Evolutionary conservation across 2,329 filamentous ascomycete species (phyloP).

Genomic region (Dothistroma pini): DNA sequence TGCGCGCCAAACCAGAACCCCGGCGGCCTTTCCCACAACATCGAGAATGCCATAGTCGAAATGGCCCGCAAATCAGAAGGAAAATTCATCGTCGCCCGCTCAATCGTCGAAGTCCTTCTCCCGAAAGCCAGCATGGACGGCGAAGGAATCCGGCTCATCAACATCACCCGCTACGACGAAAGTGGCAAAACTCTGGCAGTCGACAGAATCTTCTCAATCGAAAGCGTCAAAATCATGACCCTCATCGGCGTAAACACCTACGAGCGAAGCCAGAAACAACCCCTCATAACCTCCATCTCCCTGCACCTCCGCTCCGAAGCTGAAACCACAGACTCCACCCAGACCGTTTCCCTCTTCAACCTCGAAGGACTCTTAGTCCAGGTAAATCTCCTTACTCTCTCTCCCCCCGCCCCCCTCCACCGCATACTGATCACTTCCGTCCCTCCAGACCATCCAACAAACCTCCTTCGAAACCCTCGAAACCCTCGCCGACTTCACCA

Average conservation of each 20-base stretch:
- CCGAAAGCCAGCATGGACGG: conserved; percentile 68
- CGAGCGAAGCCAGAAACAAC: conserved; percentile 63
- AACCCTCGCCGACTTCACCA: conserved; percentile 45
- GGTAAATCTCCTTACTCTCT: not conserved
- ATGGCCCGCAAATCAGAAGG: conserved; percentile 30
- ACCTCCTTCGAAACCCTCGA: conserved; percentile 49
- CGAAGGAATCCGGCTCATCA: conserved; percentile 39
- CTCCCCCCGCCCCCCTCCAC: not conserved
- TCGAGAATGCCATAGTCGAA: conserved; percentile 19
- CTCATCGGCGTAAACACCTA: conserved; percentile 70
- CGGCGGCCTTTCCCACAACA: conserved; percentile 21
- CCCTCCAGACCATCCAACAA: conserved; percentile 38
- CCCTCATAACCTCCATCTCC: conserved; percentile 60
- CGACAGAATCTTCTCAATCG: conserved; percentile 26
- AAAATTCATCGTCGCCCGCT: conserved; percentile 22
- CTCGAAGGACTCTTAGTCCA: not conserved
- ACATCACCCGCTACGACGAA: conserved; percentile 29
- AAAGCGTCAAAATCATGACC: conserved; percentile 60
- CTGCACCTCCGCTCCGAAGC: conserved; percentile 52
- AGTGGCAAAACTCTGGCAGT: conserved; percentile 39
- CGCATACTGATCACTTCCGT: not conserved
- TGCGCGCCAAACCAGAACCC: conserved; percentile 17
- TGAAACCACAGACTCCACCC: conserved; percentile 6
- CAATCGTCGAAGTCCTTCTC: conserved; percentile 45
- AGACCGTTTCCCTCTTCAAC: conserved; percentile 17